Evolutionary conservation across 1,139 yeast species (phyloP), one percentile per base, ranked within the genome.

Genomic region (Kodamaea suecica): DNA sequence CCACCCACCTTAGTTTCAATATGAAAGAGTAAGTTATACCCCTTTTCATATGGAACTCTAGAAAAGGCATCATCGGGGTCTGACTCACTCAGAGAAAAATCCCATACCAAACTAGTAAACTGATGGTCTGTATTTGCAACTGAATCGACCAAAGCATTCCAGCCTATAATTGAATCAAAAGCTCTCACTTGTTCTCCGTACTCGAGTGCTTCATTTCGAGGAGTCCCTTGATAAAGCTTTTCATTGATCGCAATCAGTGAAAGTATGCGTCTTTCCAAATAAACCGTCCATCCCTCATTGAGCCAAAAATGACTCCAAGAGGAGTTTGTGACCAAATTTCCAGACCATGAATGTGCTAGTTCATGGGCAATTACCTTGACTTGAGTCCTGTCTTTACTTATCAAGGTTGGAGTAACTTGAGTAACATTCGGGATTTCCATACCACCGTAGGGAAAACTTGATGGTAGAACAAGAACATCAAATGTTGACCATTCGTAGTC

Each of bases 221-320:
- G 12, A 13, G 26, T 37, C 1, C 65, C 64, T 23, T 42, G 40
- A 8, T 38, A 40, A 30, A 45, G 42, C 15, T 62, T 61, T 34
- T 56, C 55, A 9, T 45, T 42, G 5, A 53, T 52, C 2, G 63
- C 66, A 27, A 63, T 57, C 4, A 51, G 61, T 1, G 59, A 65
- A 30, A 62, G 39, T 27, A 63, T 61, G 42, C 67, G 47, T 44
- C 69, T 45, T 46, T 63, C 69, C 28, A 63, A 45, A 41, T 63
- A 63, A 8, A 63, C 69, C 3, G 66, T 59, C 68, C 68, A 63
- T 3, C 69, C 69, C 46, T 63, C 69, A 40, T 63, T 63, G 19
- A 63, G 47, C 68, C 68, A 63, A 39, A 63, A 63, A 45, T 63
- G 67, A 27, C 59, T 64, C 69, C 69, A 63, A 3, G 64, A 57